Conservation (phyloP, 495 filamentous ascomycete genomes). For the Letharia columbiana region DNA sequence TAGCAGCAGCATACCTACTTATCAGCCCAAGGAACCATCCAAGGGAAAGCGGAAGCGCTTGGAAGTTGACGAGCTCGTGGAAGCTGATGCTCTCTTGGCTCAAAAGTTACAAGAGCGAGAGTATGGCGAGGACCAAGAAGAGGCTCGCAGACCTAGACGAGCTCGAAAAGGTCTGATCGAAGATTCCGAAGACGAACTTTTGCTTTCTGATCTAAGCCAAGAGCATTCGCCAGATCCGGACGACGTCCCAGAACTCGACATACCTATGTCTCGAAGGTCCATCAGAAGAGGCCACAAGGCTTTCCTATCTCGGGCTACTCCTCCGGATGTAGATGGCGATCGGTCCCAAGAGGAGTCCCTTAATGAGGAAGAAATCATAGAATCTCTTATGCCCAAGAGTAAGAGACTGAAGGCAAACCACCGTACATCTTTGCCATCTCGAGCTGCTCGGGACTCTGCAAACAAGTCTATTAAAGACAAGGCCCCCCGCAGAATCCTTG, state of each 20-base stretch:
- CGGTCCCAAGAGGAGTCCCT: not conserved
- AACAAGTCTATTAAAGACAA: slow-evolving; percentile 12
- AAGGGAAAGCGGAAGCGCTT: slow-evolving; percentile 33
- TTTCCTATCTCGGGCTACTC: not conserved
- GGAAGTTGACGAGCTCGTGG: slow-evolving; percentile 31
- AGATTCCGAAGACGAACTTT: slow-evolving; percentile 15
- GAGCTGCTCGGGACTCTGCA: slow-evolving; percentile 21
- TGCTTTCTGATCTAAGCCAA: not conserved
- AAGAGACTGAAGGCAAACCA: slow-evolving; percentile 8
- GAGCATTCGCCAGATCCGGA: not conserved
- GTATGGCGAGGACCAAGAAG: slow-evolving; percentile 35
- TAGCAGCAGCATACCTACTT: slow-evolving; percentile 33
- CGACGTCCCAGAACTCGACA: not conserved
- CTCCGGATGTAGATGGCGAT: not conserved
- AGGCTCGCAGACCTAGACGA: slow-evolving; percentile 28
- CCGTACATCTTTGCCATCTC: slow-evolving; percentile 15
- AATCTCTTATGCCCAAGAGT: not conserved
- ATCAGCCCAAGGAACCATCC: not conserved
- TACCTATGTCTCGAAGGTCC: not conserved
- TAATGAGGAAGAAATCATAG: not conserved
- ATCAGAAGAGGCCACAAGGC: not conserved
- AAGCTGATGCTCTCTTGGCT: slow-evolving; percentile 51
- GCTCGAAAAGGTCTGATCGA: not conserved
- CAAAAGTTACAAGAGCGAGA: slow-evolving; percentile 54
- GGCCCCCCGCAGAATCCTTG: slow-evolving; percentile 8